Base-by-base conservation (phyloP, 148 eudicot species). In the Rhododendron henanense region DNA sequence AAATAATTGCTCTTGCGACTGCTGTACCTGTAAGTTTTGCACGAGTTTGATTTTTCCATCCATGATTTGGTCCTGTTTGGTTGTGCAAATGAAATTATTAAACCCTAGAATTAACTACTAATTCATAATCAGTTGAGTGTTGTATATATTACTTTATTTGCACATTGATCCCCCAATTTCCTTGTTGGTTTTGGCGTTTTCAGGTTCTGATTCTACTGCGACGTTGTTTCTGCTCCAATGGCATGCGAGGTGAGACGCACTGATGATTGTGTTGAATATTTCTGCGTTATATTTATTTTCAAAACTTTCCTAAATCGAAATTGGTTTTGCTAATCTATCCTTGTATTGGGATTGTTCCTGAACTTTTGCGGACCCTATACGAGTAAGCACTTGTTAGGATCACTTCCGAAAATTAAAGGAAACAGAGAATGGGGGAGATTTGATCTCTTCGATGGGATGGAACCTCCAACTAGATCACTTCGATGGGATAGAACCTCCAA, bases 151-250 rank as follows among this genome's bases (percentile, higher is more conserved):
- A 47, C 48, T 47, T 47, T 47, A 47, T 47, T 47, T 47, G 48
- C 48, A 2, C 23, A 21, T 21, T 78, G 81, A 10, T 78, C 53
- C 19, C 4, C 45, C 81, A 48, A 37, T 73, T 55, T 14, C 16
- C 2, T 19, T 28, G 21, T 45, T 78, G 55, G 78, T 39, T 16
- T 88, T 33, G 31, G 78, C 67, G 45, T 13, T 50, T 85, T 74
- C 91, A 96, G 98, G 89, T 85, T 77, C 84, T 91, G 79, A 87
- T 96, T 82, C 88, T 93, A 74, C 87, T 96, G 51, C 88, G 98
- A 47, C 11, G 11, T 19, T 94, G 92, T 79, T 86, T 93, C 73
- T 93, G 92, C 39, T 91, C 90, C 85, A 76, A 84, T 78, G 83
- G 55, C n/a, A 83, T 10, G 83, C 48, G 45, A 51, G 86, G 89